Evolutionary conservation across 1,284 basidiomycete genomes (phyloP), one percentile per base, ranked within the genome.

Genomic region (Hypsizygus ulmarius): DNA sequence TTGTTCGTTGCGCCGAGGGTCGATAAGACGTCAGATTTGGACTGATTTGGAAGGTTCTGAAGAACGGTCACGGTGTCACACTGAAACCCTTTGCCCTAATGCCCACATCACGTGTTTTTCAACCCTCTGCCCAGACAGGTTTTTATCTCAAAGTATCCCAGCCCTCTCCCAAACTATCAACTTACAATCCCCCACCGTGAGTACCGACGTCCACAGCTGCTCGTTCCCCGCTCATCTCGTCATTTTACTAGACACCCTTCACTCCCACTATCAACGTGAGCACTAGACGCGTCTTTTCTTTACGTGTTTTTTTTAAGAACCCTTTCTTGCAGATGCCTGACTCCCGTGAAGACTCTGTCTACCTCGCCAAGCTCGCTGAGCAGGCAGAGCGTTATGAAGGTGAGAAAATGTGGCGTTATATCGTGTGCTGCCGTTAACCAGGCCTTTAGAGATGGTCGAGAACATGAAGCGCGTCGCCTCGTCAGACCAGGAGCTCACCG

Each of bases 281-380:
- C 65, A 46, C 50, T 43, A 8, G 59, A 68, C 68, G 69, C 68
- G 69, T 70, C 56, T 45, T 30, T 55, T 65, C 71, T 70, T 68
- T 54, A 45, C 48, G 52, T 47, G 53, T 34, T 50, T 43, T 52
- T 50, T 57, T 54, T 61, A 21, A 59, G 56, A 39, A 47, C 33
- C 43, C 9, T 29, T 30, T 28, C 47, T 42, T 21, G 50, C 27
- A 78, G 76, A 93, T 93, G 91, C 72, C 89, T 65, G 86, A 87
- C 66, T 80, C 85, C 67, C 92, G 93, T 69, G 93, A 95, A 84
- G 93, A 96, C 74, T 93, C 90, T 65, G 94, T 97, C 74, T 97
- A 97, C 84, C 93, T 97, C 72, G 94, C 94, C 77, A 97, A 97
- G 90, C 93, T 97, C 79, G 92, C 93, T 71, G 93, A 96, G 79